Base-by-base conservation (phyloP, 2,329 filamentous ascomycete species). In the Rosellinia necatrix region DNA sequence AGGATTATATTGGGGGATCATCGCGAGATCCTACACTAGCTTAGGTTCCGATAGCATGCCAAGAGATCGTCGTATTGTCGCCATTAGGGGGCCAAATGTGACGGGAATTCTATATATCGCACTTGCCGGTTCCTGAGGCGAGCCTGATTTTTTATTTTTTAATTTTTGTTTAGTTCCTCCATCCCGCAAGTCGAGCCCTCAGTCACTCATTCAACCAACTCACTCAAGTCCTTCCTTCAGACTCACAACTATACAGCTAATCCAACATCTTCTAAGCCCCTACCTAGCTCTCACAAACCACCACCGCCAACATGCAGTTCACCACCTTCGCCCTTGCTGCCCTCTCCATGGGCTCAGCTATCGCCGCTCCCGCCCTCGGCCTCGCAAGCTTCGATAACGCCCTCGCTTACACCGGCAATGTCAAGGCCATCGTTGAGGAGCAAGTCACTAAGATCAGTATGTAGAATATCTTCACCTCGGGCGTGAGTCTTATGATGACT, bases 221-320 rank as follows among this genome's bases (percentile, higher is more conserved):
- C 41, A 64, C 51, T 25, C 29, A 37, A 62, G 61, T 62, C 59
- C 52, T 48, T 63, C 61, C 43, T 61, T 61, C 8, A 40, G n/a
- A n/a, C n/a, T n/a, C n/a, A n/a, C n/a, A n/a, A n/a, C n/a, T n/a
- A n/a, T n/a, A 5, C 3, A 38, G 15, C 27, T 22, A 37, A 56
- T 22, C 13, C n/a, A 55, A 22, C 24, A 17, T 19, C 24, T 44
- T 30, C n/a, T n/a, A n/a, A n/a, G n/a, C n/a, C n/a, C n/a, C n/a
- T n/a, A n/a, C n/a, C n/a, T n/a, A n/a, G n/a, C n/a, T n/a, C n/a
- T n/a, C n/a, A n/a, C n/a, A n/a, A n/a, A 42, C 32, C 42, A 48
- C 30, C 42, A 52, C 44, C 46, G 54, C 42, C 60, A 71, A 55
- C 55, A 72, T 72, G 70, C 68, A 69, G 64, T 70, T 71, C 68